Conservation (phyloP, 2,329 filamentous ascomycete species). For the Colletotrichum spinosum region DNA sequence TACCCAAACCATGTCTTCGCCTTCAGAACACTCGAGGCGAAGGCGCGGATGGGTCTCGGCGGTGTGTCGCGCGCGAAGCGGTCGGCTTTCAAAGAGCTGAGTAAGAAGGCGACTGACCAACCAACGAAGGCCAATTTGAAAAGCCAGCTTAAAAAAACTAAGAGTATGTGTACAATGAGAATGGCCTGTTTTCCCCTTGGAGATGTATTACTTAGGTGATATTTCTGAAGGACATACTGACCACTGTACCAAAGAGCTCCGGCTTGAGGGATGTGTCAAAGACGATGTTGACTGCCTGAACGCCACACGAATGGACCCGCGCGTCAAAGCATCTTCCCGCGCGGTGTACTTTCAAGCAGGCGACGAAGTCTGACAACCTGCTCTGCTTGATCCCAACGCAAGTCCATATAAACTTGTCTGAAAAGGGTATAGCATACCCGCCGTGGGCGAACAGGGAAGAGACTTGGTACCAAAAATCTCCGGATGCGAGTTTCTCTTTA, state of each 20-base stretch:
- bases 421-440: conserved; percentile 31
- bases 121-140: conserved; percentile 13
- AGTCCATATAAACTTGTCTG: neutral
- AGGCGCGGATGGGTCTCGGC: neutral
- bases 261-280: too few relatives aligned
- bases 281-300: too few relatives aligned
- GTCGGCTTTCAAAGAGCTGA: conserved; percentile 31
- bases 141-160: neutral
- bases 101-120: conserved; percentile 28
- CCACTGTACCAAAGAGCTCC: too few relatives aligned
- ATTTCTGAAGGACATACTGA: neutral
- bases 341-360: conserved; percentile 14
- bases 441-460: conserved; percentile 23
- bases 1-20: neutral
- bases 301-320: conserved; percentile 1
- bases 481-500: neutral
- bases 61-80: conserved; percentile 1
- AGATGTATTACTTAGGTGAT: neutral
- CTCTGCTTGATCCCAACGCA: too few relatives aligned
- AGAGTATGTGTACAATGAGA: neutral
- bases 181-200: neutral
- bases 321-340: conserved; percentile 20
- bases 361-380: too few relatives aligned
- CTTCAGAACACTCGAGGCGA: neutral
- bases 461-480: neutral